phyloP scores from a whole-genome alignment of 2,329 filamentous ascomycete genomes.

The Monosporascus cannonballus region DNA sequence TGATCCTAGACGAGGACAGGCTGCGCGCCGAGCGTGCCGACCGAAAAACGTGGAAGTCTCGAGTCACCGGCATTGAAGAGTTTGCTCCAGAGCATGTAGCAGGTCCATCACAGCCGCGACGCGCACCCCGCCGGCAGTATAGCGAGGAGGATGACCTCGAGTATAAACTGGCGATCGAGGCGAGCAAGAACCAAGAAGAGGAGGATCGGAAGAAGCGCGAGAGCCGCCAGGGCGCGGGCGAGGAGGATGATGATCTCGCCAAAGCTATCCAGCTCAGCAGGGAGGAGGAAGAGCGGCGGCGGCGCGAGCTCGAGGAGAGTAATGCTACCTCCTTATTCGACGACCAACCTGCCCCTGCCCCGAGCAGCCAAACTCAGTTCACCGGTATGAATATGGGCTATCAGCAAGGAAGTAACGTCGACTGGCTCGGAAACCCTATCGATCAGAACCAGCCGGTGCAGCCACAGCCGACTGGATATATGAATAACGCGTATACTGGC shows the following conservation, averaged over 20 bases:
- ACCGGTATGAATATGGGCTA: slow-evolving; percentile 97
- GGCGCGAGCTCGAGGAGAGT: slow-evolving; percentile 77
- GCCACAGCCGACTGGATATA: slow-evolving; percentile 73
- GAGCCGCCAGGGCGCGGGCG: slow-evolving; percentile 43
- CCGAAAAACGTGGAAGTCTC: slow-evolving; percentile 92
- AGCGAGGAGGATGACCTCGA: slow-evolving; percentile 78
- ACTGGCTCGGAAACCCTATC: slow-evolving; percentile 95
- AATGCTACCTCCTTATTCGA: slow-evolving; percentile 89
- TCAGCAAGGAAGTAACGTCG: slow-evolving; percentile 91
- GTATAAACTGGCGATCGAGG: slow-evolving; percentile 84
- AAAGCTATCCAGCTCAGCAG: slow-evolving; percentile 94
- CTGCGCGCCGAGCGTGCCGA: slow-evolving; percentile 85
- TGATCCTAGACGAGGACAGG: slow-evolving; percentile 91
- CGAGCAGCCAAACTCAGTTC: slow-evolving; percentile 59
- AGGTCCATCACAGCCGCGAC: slow-evolving; percentile 30
- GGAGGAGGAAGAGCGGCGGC: slow-evolving; percentile 86
- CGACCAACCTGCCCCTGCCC: slow-evolving; percentile 56
- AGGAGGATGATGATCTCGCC: slow-evolving; percentile 79
- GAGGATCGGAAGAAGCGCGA: slow-evolving; percentile 76
- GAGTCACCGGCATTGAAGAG: slow-evolving; percentile 89
- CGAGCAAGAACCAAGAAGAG: slow-evolving; percentile 91
- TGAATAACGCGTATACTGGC: slow-evolving; percentile 47
- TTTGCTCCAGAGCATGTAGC: slow-evolving; percentile 46
- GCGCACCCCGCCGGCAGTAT: slow-evolving; percentile 42
- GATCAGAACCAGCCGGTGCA: slow-evolving; percentile 68